phyloP scores from a whole-genome alignment of 2,329 filamentous ascomycete species.

The Acephala macrosclerotiorum region DNA sequence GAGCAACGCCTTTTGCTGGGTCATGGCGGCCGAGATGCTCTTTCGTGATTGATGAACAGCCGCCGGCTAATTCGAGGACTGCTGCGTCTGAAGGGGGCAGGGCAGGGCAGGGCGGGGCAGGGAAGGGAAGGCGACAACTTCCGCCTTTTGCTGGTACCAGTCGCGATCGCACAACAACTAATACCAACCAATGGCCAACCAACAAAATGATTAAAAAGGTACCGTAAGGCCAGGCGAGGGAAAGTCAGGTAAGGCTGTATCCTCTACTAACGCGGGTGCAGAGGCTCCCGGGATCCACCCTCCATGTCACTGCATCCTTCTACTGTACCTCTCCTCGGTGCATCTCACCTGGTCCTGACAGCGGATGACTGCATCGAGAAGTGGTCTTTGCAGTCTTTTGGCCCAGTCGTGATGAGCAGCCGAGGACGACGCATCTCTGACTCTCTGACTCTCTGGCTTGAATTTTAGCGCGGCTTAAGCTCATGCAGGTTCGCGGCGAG shows the following conservation, averaged over 20 bases:
- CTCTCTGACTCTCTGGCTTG: too few relatives aligned
- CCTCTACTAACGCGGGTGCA: too few relatives aligned
- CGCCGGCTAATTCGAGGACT: slow-evolving; percentile 24
- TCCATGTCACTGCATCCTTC: background rate
- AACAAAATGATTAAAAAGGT: background rate
- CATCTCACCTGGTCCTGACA: background rate
- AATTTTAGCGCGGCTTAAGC: too few relatives aligned
- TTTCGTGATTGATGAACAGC: slow-evolving; percentile 25
- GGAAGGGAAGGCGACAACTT: background rate
- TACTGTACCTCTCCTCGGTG: background rate
- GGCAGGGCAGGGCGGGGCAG: background rate
- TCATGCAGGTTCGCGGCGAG: slow-evolving; percentile 2
- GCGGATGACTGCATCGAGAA: background rate
- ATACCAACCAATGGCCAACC: background rate
- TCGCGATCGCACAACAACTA: background rate
- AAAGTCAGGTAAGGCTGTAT: too few relatives aligned
- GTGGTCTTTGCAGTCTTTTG: background rate
- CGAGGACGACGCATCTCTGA: too few relatives aligned
- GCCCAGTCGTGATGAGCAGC: background rate
- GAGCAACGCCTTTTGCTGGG: slow-evolving; percentile 10
- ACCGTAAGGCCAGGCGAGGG: too few relatives aligned
- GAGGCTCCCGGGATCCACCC: too few relatives aligned
- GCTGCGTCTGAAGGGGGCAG: background rate
- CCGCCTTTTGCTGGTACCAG: background rate
- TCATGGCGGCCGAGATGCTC: slow-evolving; percentile 12